Percentiles rank a stretch among this genome's conserved stretches.
Conservation (phyloP, 164 flowering plant genomes). For the Magnolia sinica region DNA sequence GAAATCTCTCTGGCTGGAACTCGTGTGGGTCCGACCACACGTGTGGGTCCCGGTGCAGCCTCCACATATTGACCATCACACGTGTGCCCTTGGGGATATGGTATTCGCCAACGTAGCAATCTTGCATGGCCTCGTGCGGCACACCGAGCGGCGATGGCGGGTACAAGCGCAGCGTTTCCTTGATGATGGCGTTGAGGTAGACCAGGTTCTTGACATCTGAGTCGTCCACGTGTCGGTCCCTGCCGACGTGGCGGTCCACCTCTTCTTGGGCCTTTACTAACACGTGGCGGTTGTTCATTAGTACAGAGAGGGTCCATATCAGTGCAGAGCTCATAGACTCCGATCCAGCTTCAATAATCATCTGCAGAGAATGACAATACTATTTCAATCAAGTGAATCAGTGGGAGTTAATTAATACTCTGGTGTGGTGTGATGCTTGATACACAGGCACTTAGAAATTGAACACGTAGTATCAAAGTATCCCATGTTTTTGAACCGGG, state of each 20-base stretch:
- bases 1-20: conserved; percentile 36
- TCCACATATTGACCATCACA: conserved; percentile 28
- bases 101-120: conserved; percentile 6
- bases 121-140: conserved; percentile 2
- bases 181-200: not conserved
- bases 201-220: not conserved
- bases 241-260: conserved; percentile 29
- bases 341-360: not conserved
- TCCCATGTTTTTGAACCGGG: too few relatives aligned
- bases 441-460: not conserved
- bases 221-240: conserved; percentile 22
- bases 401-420: not conserved
- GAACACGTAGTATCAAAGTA: too few relatives aligned
- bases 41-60: conserved; percentile 34
- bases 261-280: conserved; percentile 1
- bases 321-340: not conserved
- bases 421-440: not conserved
- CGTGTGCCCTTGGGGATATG: conserved; percentile 6
- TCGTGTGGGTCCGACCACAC: conserved; percentile 30
- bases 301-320: conserved; percentile 24
- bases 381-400: not conserved
- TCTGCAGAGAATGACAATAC: not conserved
- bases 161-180: not conserved
- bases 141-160: not conserved
- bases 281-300: conserved; percentile 25